Conservation (phyloP, 2,329 filamentous ascomycete genomes). For the Penicillium sp. region DNA sequence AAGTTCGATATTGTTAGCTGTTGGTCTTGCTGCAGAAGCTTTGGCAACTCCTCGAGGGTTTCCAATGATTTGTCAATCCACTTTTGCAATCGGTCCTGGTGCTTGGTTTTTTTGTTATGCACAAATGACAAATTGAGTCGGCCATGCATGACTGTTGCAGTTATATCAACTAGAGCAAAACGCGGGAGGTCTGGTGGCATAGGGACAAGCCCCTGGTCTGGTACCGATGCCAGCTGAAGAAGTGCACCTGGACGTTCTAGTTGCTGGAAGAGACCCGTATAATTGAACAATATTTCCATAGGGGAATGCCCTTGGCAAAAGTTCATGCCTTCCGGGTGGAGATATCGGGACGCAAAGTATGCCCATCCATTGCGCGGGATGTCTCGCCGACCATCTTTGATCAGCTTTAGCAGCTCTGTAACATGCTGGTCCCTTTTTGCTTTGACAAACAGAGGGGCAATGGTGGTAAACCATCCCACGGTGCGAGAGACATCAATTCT, state of each 20-base stretch:
- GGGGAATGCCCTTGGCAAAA: slow-evolving; percentile 26
- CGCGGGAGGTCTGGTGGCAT: slow-evolving; percentile 12
- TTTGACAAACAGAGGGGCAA: slow-evolving; percentile 42
- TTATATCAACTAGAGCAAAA: slow-evolving; percentile 24
- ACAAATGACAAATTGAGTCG: too few species aligned
- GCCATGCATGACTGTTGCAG: neutral
- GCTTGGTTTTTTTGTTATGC: too few species aligned
- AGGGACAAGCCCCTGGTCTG: neutral
- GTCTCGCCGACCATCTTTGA: slow-evolving; percentile 36
- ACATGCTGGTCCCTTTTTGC: too few species aligned
- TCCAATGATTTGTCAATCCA: too few species aligned
- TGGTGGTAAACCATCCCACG: slow-evolving; percentile 60
- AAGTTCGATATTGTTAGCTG: neutral
- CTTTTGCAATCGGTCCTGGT: too few species aligned
- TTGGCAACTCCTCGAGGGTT: too few species aligned
- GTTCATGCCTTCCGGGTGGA: neutral
- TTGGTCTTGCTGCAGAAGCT: neutral
- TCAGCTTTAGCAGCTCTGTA: neutral
- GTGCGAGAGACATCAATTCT: slow-evolving; percentile 55
- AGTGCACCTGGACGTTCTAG: slow-evolving; percentile 49
- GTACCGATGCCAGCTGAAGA: slow-evolving; percentile 28
- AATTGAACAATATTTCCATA: slow-evolving; percentile 60
- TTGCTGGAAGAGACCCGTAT: slow-evolving; percentile 51
- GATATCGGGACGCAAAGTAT: slow-evolving; percentile 47
- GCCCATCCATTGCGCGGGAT: slow-evolving; percentile 47